These are phyloP conservation scores for Scheffersomyces coipomensis DNA, from an alignment of 805 yeast species.

Conservation along the genomic window DNA sequence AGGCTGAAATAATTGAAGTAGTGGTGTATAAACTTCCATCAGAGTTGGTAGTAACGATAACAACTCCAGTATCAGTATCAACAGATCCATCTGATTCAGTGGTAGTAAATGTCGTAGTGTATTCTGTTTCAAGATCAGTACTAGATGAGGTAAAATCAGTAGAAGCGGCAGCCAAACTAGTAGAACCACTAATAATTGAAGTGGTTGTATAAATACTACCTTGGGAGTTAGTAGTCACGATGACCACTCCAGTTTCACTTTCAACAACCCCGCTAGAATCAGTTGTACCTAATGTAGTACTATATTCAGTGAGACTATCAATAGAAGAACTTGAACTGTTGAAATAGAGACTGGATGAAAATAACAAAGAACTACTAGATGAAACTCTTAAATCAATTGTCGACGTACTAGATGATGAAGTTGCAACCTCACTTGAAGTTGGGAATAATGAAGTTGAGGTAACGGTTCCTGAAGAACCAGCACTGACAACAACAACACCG, in stretches of 20 bases:
- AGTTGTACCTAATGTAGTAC: constrained; percentile 1
- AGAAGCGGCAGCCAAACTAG: not conserved
- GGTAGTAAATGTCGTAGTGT: constrained; percentile 14
- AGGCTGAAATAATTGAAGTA: not conserved
- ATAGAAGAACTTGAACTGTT: too few species aligned
- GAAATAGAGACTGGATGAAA: too few species aligned
- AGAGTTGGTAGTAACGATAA: constrained; percentile 11
- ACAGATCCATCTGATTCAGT: constrained; percentile 10
- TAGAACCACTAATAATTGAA: not conserved
- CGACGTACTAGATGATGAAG: constrained; percentile 8
- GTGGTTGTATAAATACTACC: constrained; percentile 11
- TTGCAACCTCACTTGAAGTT: too few species aligned
- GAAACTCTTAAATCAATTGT: too few species aligned
- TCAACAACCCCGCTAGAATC: constrained; percentile 8
- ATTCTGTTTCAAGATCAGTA: too few species aligned
- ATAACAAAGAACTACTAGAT: too few species aligned
- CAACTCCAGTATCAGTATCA: constrained; percentile 14
- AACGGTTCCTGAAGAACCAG: too few species aligned
- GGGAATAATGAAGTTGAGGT: too few species aligned
- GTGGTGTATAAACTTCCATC: constrained; percentile 4
- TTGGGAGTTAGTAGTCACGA: constrained; percentile 8
- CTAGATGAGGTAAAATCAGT: too few species aligned
- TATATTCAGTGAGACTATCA: not conserved
- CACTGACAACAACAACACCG: too few species aligned
- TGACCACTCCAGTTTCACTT: constrained; percentile 11